Base-by-base conservation (phyloP, 768 basidiomycete species). In the Suillus subaureus region DNA sequence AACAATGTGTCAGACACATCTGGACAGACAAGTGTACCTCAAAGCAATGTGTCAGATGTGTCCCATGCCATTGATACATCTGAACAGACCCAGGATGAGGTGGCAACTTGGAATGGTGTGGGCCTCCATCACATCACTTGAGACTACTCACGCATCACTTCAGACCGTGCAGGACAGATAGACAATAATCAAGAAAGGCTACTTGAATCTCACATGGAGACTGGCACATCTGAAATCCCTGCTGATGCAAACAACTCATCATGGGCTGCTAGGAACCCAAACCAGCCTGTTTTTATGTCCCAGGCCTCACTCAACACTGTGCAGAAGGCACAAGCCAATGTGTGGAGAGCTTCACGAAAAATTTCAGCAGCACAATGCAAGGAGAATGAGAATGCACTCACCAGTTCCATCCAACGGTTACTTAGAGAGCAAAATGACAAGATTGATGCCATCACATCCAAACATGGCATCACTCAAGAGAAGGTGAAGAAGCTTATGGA, bases 401-500 rank as follows among this genome's bases (percentile, higher is more conserved):
- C 23, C 6, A 2, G 23, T 49, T 23, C 47, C 47, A 49, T 49
- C 47, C 23, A 7, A 23, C 1, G 3, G 23, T 13, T 49, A 26
- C 47, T 49, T 23, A 12, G 12, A 23, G 47, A 26, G 0, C 23
- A 49, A 13, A 26, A 49, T 26, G 47, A 23, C 6, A 49, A 13
- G 58, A 31, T 64, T 0, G 7, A 37, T 1, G 58, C 35, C 4
- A 62, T 64, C 18, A 2, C 54, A 2, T 12, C 16, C 2, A 9
- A 28, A 31, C 55, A 61, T 28, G 43, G 52, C 0, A 18, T 58
- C 15, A 37, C 45, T 31, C n/a, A 31, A 18, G 52, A 64, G 6
- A 58, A 64, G 35, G 54, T 64, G 23, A 37, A 60, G 35, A 54
- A 64, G 16, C 63, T 61, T 42, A 37, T 64, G 21, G 54, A 31